These are phyloP conservation scores for Berberis vulgaris DNA, from an alignment of 164 flowering plant genomes.

Conservation along the genomic window DNA sequence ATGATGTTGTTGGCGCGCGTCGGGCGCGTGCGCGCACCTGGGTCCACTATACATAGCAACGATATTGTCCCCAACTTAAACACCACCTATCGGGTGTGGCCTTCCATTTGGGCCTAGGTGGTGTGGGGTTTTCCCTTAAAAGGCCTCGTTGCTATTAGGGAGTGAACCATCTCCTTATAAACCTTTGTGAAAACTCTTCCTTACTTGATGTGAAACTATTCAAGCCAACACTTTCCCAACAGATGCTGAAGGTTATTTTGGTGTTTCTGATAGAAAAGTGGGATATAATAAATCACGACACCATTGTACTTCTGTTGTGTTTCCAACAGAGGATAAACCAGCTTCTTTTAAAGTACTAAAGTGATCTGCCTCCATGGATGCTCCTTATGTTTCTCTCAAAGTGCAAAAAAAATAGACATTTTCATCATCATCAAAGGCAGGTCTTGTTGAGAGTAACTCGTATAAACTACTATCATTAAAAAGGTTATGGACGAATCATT, in stretches of 20 bases:
- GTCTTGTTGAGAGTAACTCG: background rate
- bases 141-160: too few species aligned
- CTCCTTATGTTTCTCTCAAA: background rate
- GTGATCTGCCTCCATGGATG: conserved; percentile 3
- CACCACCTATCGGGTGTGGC: too few species aligned
- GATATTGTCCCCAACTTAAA: too few species aligned
- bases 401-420: conserved; percentile 6
- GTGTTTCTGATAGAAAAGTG: background rate
- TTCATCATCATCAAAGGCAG: conserved; percentile 6
- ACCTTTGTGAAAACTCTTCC: too few species aligned
- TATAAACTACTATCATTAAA: conserved; percentile 1
- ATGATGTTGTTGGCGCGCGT: background rate
- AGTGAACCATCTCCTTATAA: too few species aligned
- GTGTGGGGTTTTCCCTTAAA: too few species aligned
- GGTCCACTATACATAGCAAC: too few species aligned
- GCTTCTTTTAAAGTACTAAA: background rate
- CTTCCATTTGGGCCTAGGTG: too few species aligned
- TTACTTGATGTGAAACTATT: too few species aligned
- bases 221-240: too few species aligned
- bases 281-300: background rate
- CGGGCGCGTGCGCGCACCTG: too few species aligned
- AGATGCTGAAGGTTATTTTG: background rate
- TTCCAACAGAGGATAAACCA: background rate
- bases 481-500: background rate
- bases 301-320: background rate